phyloP scores from a whole-genome alignment of 2,329 filamentous ascomycete species.

The Fusarium liriodendri region DNA sequence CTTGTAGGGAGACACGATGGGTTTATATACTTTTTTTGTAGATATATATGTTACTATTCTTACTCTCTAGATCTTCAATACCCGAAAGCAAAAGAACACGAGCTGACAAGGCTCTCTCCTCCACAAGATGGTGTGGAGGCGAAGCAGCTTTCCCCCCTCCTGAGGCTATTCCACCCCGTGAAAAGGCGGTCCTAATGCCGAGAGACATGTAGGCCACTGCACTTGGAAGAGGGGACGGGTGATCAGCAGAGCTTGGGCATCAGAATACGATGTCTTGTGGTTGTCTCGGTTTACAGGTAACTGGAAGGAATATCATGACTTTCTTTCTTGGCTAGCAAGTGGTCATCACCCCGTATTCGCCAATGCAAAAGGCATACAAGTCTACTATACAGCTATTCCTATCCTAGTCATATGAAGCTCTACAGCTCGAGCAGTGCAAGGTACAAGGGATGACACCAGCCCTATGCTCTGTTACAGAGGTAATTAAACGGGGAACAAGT shows the following conservation, averaged over 20 bases:
- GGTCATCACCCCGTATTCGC: neutral
- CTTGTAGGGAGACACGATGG: neutral
- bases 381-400: neutral
- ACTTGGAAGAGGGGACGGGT: neutral
- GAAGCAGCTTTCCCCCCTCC: neutral
- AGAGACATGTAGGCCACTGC: neutral
- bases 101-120: conserved; percentile 6
- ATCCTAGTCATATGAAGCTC: neutral
- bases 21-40: conserved; percentile 23
- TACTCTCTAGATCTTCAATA: neutral
- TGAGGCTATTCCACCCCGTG: neutral
- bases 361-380: neutral
- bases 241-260: neutral
- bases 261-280: neutral
- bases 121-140: conserved; percentile 5
- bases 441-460: neutral
- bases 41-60: conserved; percentile 23
- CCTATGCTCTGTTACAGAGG: neutral
- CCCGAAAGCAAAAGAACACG: conserved; percentile 5
- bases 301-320: neutral
- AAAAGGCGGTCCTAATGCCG: neutral
- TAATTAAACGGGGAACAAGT: neutral
- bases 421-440: neutral
- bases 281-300: neutral
- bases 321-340: neutral